Conservation (phyloP, 108 stramenopile genomes). For the Cyclotella kingstonii region DNA sequence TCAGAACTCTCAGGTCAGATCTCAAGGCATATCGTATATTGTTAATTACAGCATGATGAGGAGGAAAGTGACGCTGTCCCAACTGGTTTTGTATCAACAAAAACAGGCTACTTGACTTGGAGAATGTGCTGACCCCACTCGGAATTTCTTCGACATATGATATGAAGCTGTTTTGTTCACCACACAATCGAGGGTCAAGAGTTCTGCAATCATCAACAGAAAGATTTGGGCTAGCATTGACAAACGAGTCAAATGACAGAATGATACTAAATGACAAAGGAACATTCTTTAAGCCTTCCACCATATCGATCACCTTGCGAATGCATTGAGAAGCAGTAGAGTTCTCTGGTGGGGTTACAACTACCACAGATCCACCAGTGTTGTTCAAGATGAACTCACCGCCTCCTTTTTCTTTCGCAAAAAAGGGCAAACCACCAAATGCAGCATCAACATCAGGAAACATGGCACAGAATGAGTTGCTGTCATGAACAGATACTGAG, state of each 20-base stretch:
- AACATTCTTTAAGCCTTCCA: constrained; percentile 44
- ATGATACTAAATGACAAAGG: constrained; percentile 74
- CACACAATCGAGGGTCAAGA: constrained; percentile 69
- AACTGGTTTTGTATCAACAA: constrained; percentile 66
- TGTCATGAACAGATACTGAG: constrained; percentile 53
- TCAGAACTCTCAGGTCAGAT: constrained; percentile 17
- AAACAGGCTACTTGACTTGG: constrained; percentile 58
- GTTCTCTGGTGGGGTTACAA: constrained; percentile 65
- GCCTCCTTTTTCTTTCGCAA: constrained; percentile 52
- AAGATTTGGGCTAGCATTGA: constrained; percentile 40
- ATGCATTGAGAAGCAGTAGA: constrained; percentile 71
- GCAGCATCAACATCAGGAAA: constrained; percentile 70
- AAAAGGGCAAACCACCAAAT: constrained; percentile 73
- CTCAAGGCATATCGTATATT: constrained; percentile 46
- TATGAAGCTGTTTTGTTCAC: constrained; percentile 46
- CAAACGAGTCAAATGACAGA: constrained; percentile 62
- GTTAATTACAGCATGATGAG: constrained; percentile 42
- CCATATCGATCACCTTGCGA: constrained; percentile 57
- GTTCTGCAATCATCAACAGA: constrained; percentile 48
- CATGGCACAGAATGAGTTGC: constrained; percentile 68
- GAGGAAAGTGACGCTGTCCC: constrained; percentile 36
- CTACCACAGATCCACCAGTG: constrained; percentile 58
- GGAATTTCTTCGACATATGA: constrained; percentile 51
- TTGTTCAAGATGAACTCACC: constrained; percentile 41
- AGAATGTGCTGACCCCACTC: constrained; percentile 50